Evolutionary conservation across 768 basidiomycete genomes (phyloP).

Genomic region (Trametes gibbosa): DNA sequence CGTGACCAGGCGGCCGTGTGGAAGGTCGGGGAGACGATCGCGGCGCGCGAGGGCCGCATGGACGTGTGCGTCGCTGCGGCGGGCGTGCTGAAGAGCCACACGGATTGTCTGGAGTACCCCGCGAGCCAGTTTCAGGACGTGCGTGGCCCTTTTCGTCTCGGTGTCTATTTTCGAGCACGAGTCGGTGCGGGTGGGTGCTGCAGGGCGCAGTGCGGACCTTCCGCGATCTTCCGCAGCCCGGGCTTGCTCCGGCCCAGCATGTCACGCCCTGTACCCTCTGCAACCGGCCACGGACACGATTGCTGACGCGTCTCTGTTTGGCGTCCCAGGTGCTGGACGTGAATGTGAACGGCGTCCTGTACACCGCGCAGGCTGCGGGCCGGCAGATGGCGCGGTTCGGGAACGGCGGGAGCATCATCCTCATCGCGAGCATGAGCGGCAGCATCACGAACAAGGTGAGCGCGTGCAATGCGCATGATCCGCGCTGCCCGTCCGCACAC

Average conservation of each 20-base stretch:
- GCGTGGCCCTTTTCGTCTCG: too few relatives aligned
- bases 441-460: conserved; percentile 64
- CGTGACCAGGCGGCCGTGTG: conserved; percentile 46
- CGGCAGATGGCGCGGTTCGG: conserved; percentile 36
- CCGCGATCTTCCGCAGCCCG: not conserved
- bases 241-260: not conserved
- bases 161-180: too few relatives aligned
- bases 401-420: conserved; percentile 38
- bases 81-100: conserved; percentile 57
- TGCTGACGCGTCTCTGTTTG: not conserved
- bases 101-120: conserved; percentile 64
- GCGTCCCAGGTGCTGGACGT: conserved; percentile 56
- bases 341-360: conserved; percentile 48
- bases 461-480: not conserved
- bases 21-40: conserved; percentile 55
- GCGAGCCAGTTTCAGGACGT: conserved; percentile 65
- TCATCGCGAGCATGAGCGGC: conserved; percentile 45
- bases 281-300: not conserved
- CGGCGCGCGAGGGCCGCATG: conserved; percentile 64
- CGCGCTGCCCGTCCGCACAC: too few relatives aligned
- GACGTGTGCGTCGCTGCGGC: conserved; percentile 80
- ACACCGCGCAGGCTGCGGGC: conserved; percentile 37
- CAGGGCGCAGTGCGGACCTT: not conserved
- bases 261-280: too few relatives aligned
- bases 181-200: not conserved